Conservation (phyloP, 805 yeast genomes). For the Sugiyamaella mastotermitis region DNA sequence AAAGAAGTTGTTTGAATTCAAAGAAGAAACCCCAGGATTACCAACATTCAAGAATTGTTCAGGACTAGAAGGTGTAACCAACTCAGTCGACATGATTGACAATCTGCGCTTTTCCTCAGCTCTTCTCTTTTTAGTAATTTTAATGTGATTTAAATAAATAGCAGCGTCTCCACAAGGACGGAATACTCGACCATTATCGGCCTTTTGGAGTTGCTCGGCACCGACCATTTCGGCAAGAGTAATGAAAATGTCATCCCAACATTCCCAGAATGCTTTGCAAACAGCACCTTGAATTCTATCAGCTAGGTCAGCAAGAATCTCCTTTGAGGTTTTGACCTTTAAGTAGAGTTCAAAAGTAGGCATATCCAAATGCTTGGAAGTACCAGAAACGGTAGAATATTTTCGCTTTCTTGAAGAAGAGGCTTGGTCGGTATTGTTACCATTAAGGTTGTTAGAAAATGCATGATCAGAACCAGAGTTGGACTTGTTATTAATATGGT, state of each 20-base stretch:
- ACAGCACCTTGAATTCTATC: conserved; percentile 27
- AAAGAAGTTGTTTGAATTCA: no score
- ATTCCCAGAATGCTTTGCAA: conserved; percentile 30
- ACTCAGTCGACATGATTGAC: conserved; percentile 7
- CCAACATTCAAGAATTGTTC: conserved; percentile 2
- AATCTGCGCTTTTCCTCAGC: conserved; percentile 18
- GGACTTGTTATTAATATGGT: conserved; percentile 17
- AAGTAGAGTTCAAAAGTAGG: conserved; percentile 18
- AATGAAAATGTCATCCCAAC: conserved; percentile 29
- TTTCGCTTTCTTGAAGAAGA: not conserved
- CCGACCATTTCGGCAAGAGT: conserved; percentile 27
- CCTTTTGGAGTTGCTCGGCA: conserved; percentile 18
- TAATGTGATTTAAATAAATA: conserved; percentile 23
- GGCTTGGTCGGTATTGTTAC: not conserved
- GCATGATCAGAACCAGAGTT: not conserved
- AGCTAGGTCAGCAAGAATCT: conserved; percentile 23
- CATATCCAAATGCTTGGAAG: conserved; percentile 8
- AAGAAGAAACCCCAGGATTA: not conserved
- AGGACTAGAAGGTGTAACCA: not conserved
- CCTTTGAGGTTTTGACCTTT: conserved; percentile 19
- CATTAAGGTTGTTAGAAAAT: no score
- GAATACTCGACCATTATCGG: conserved; percentile 28
- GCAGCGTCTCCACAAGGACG: conserved; percentile 30
- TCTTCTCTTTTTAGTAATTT: conserved; percentile 18
- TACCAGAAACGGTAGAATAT: not conserved